Base-by-base conservation (phyloP, 495 filamentous ascomycete species). In the Lophiotrema nucula region DNA sequence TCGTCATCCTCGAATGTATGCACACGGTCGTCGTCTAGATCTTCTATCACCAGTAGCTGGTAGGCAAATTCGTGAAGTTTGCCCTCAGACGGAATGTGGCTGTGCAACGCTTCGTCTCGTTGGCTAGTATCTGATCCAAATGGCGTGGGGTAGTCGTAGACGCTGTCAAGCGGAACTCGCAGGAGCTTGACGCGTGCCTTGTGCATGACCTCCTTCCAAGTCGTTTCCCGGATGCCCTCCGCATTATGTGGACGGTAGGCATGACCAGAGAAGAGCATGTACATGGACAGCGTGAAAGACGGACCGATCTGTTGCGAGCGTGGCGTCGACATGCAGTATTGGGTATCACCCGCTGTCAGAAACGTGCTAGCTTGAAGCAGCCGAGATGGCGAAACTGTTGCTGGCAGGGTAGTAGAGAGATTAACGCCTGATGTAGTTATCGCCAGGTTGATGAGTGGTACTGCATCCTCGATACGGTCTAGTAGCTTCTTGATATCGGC, bases 151-250 rank as follows among this genome's bases (percentile, higher is more conserved):
- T 71, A 58, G 50, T 74, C 70, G 56, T 77, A 73, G 22, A 78
- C 62, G 43, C 65, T 56, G 35, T 73, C 62, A 0, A 74, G 60
- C 3, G 74, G 70, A 64, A 81, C 41, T 27, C 90, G 76, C 53
- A 85, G 75, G 10, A 99, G 79, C 57, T 91, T 90, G 10, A 97
- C 81, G 39, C 84, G 81, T 19, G 90, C 90, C 73, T 97, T 99
- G 73, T 97, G 90, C 50, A 97, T 90, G 38, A 96, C 91, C 68
- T 99, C 95, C 66, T 97, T 95, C 95, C 93, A 97, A 0, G 92
- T 91, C 1, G 88, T 85, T 62, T 92, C 86, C 39, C 88, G 78
- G 33, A 85, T 67, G 16, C 76, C 80, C 65, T 84, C 77, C 57
- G 86, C 81, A 50, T 87, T 77, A 45, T 86, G 78, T 5, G 78